Base-by-base conservation (phyloP, 805 yeast genomes). In the Starmerella vaccinii region DNA sequence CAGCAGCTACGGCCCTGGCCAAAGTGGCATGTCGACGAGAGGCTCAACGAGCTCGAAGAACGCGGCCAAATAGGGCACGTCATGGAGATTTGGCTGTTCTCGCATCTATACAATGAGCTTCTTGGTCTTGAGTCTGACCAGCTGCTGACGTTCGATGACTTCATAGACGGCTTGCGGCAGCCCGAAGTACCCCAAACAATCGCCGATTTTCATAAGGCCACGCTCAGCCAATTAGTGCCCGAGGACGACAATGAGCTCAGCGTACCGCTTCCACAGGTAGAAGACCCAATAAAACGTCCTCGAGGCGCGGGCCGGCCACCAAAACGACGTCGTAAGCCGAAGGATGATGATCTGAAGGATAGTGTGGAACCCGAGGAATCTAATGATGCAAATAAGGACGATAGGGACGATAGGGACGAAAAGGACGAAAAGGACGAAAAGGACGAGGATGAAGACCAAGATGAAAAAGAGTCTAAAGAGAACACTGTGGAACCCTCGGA, bases 111-210 rank as follows among this genome's bases (percentile, higher is more conserved):
- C 63, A 77, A 79, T 57, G 73, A 73, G 32, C 78, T 86, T 0
- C 67, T 86, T 29, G 62, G 74, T 5, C 66, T 87, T n/a, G 87
- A 82, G 59, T 75, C 82, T 0, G 24, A 24, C 2, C 8, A 37
- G 1, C 18, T 54, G 27, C 81, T 84, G 59, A 81, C 90, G 0
- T 84, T 83, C 67, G 95, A 86, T 66, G 94, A 82, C 57, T 84
- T 77, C 59, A 62, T 82, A 7, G 76, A 77, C 49, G 80, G 78
- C 10, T 63, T 82, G 75, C 71, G 67, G 10, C n/a, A 24, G 19
- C 32, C 41, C 1, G 46, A 39, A 9, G 26, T 45, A 5, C 18
- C 49, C 4, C 34, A n/a, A 15, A 62, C 82, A 32, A 61, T 84
- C 29, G 76, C 78, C 57, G 90, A 82, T 63, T 72, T 85, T 5